Evolutionary conservation across 1,284 basidiomycete genomes (phyloP).

Genomic region (Ustilago loliicola): DNA sequence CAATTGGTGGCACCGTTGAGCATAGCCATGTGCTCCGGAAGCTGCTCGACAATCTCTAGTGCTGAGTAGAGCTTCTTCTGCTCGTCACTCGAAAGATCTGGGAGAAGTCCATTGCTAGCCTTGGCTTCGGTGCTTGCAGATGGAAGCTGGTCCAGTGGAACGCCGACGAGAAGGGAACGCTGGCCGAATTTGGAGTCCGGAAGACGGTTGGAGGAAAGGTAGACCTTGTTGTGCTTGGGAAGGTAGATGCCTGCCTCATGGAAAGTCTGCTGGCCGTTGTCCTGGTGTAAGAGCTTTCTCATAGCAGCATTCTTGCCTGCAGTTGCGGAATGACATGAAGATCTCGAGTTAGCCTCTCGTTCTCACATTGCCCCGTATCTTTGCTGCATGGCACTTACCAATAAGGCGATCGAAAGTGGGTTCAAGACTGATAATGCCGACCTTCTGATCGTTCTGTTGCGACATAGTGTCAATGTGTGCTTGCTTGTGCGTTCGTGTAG

Average conservation of each 20-base stretch:
- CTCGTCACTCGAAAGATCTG: constrained; percentile 21
- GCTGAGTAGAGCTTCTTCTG: constrained; percentile 32
- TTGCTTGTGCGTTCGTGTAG: background rate
- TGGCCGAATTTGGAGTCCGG: constrained; percentile 24
- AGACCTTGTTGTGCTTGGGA: constrained; percentile 41
- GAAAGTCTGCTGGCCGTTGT: constrained; percentile 39
- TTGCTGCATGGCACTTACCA: constrained; percentile 10
- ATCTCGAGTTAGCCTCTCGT: background rate
- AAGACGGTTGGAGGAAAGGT: constrained; percentile 46
- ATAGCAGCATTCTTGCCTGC: constrained; percentile 24
- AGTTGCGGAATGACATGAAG: background rate
- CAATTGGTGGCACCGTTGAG: constrained; percentile 49
- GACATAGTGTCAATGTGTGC: background rate
- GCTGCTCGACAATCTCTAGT: constrained; percentile 23
- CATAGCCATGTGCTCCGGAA: constrained; percentile 38
- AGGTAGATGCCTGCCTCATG: constrained; percentile 54
- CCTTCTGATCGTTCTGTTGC: background rate
- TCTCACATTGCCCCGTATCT: background rate
- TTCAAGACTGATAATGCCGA: constrained; percentile 46
- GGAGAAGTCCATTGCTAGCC: constrained; percentile 15
- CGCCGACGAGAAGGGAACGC: constrained; percentile 28
- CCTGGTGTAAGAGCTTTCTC: constrained; percentile 36
- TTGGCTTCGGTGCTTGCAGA: constrained; percentile 2
- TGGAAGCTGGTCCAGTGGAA: constrained; percentile 28
- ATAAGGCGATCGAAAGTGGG: constrained; percentile 41